Percentiles rank a stretch among this genome's conserved stretches.
phyloP scores from a whole-genome alignment of 2,329 filamentous ascomycete genomes.

The Aspergillus costaricaensis region DNA sequence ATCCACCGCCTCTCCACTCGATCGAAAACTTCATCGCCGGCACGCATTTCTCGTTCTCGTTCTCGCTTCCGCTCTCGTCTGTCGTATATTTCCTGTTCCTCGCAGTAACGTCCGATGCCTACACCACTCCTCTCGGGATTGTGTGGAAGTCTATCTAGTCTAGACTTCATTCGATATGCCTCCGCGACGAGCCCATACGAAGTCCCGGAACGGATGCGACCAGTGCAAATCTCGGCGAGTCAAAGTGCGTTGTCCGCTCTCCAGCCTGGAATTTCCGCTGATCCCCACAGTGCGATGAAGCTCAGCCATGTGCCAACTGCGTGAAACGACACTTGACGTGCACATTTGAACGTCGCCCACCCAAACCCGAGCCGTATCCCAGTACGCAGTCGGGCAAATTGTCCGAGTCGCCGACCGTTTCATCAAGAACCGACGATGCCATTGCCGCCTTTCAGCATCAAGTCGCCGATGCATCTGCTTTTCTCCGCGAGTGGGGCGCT shows the following conservation, averaged over 20 bases:
- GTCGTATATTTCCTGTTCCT: background rate
- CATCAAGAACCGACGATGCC: background rate
- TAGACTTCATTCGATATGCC: slow-evolving; percentile 15
- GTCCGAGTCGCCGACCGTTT: slow-evolving; percentile 32
- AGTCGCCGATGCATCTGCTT: background rate
- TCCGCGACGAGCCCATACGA: slow-evolving; percentile 28
- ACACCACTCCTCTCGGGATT: background rate
- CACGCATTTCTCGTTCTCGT: background rate
- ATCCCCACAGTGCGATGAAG: slow-evolving; percentile 28
- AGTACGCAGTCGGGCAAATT: slow-evolving; percentile 5
- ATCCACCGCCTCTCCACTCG: background rate
- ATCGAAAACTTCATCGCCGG: background rate
- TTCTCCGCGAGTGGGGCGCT: slow-evolving; percentile 13
- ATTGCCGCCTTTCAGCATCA: slow-evolving; percentile 1
- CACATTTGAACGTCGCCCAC: slow-evolving; percentile 1
- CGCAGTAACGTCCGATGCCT: background rate
- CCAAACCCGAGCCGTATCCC: background rate
- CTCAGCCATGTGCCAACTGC: slow-evolving; percentile 30
- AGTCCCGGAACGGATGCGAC: slow-evolving; percentile 32
- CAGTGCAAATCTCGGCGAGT: slow-evolving; percentile 28
- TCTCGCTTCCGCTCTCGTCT: background rate
- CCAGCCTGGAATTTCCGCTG: background rate
- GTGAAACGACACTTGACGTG: slow-evolving; percentile 26
- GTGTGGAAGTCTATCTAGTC: background rate
- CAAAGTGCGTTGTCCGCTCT: slow-evolving; percentile 20